Evolutionary conservation across 23 red algal species (phyloP), one percentile per base, ranked within the genome.

Genomic region (Gracilaria gracilis): DNA sequence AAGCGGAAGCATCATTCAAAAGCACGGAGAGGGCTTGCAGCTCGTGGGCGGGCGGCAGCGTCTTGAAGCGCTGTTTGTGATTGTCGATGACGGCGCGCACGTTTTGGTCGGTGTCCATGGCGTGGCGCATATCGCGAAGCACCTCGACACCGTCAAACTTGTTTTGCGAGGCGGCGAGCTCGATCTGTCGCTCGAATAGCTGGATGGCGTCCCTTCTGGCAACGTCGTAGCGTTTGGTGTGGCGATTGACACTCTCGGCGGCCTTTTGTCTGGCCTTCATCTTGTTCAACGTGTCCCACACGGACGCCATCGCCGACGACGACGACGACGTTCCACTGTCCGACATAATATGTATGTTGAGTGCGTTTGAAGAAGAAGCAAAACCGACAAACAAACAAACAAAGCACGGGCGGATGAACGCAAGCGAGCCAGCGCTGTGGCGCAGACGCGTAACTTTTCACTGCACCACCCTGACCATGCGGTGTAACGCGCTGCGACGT

Each of bases 251-350:
- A 21, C 49, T 81, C 76, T 81, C 76, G 8, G 76, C 76, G 13
- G 76, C 76, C 42, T 54, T 59, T 16, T 59, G 76, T 14, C 76
- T 2, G 4, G 76, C 76, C 76, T 81, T 81, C 76, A 81, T 81
- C 54, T 81, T 59, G 76, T 81, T 81, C 47, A 81, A 47, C 54
- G 76, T 81, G 47, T 81, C 76, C 76, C 76, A 81, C 19, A 81
- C 76, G 15, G 76, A 81, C 76, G 76, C 76, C 76, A 81, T 81
- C 35, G 76, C 57, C 40, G 76, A 81, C 44, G 76, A 81, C 40
- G 76, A 81, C 44, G 29, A 35, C 1, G 47, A 1, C 1, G 7
- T 46, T 7, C 32, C 40, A 6, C 27, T 81, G 1, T 73, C 67
- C 35, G 67, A 73, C 67, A 73, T 73, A 35, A 17, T 70, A 9